Base-by-base conservation (phyloP, 306 rosid species). In the Leucaena leucocephala region DNA sequence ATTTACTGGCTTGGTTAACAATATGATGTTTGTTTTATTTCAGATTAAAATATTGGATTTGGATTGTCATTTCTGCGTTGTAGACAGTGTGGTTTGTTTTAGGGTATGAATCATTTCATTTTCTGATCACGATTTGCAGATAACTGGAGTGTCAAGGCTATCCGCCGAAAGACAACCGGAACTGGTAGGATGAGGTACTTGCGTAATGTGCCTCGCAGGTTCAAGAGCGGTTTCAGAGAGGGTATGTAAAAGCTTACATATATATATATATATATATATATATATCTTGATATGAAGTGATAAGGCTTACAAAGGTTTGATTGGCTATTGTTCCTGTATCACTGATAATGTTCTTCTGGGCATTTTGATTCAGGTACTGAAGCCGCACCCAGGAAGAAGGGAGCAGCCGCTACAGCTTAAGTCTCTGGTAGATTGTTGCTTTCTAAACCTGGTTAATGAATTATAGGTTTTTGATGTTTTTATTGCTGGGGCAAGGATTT, bases 211-310 rank as follows among this genome's bases (percentile, higher is more conserved):
- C 99, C 99, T 74, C 98, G 98, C 87, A 93, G 99, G 85, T 96
- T 96, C 89, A 96, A 96, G 98, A 91, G 94, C 17, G 98, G 99
- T 4, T 96, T 96, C 88, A 91, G 98, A 95, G 98, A 95, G 87
- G 98, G 98, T 92, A 90, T 13, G 63, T 35, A 11, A 9, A 6
- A 2, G 1, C 2, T 1, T 0, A 4, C 2, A 27, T 27, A 27
- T n/a, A n/a, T n/a, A n/a, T n/a, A n/a, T n/a, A n/a, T n/a, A n/a
- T n/a, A n/a, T n/a, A n/a, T n/a, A n/a, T n/a, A n/a, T n/a, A n/a
- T n/a, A n/a, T 27, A 27, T 27, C 4, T 12, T 48, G 10, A 21
- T 40, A 15, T 4, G 42, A n/a, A 64, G 3, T 68, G 12, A 1
- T 71, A 11, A 2, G 16, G n/a, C 19, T 76, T 11, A 12, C 27